A percentile compares a stretch with the other conserved stretches of the same genome.
These are phyloP conservation scores for Lichtheimia ornata DNA, from an alignment of 371 early-diverging fungal species.

Conservation along the genomic window DNA sequence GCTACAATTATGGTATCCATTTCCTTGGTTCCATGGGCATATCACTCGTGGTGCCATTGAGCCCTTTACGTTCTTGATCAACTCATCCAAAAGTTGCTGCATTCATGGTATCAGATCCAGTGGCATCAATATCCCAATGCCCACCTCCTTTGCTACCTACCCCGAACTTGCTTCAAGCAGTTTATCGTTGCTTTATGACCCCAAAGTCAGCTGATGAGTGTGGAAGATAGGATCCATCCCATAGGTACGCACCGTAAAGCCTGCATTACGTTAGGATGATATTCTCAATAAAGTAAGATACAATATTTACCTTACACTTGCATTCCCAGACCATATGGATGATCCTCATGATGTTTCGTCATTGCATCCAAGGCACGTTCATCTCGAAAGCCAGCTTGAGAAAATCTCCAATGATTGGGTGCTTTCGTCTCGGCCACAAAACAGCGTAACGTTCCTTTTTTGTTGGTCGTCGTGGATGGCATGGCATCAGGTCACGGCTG, in stretches of 20 bases:
- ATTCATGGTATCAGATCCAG: too few species aligned
- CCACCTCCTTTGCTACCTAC: too few species aligned
- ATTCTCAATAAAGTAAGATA: background rate
- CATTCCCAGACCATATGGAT: background rate
- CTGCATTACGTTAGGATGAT: background rate
- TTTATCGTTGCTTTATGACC: too few species aligned
- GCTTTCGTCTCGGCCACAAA: background rate
- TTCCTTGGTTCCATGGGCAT: too few species aligned
- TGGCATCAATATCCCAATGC: too few species aligned
- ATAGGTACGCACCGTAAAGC: background rate
- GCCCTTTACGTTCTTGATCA: too few species aligned
- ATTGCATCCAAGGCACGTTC: background rate
- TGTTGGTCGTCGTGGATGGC: too few species aligned
- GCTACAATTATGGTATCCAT: too few species aligned
- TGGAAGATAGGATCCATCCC: background rate
- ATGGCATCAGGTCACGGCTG: background rate
- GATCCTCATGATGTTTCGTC: background rate
- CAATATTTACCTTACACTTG: background rate
- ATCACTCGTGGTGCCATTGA: too few species aligned
- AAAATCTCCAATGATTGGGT: background rate
- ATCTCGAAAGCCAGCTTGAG: slow-evolving; percentile 3
- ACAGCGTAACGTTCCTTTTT: background rate
- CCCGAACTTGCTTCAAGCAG: too few species aligned
- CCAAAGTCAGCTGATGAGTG: background rate
- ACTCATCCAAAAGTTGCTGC: too few species aligned